Evolutionary conservation across 2,329 filamentous ascomycete species (phyloP), one percentile per base, ranked within the genome.

Genomic region (Fusarium concolor): DNA sequence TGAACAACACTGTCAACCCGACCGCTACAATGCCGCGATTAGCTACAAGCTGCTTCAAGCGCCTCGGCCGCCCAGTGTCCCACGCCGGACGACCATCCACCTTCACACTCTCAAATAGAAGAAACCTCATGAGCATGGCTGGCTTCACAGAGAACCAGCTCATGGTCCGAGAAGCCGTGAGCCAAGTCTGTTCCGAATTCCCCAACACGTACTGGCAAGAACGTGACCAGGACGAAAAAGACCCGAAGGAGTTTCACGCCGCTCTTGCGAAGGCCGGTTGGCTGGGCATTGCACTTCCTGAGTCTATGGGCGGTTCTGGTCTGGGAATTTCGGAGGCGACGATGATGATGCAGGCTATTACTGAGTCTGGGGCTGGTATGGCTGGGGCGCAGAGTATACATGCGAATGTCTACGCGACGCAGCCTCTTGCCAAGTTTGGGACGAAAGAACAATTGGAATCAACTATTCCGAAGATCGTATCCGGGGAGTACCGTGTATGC

Each of bases 301-400:
- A 94, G 75, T 83, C 86, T 0, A 84, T 93, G 0, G 92, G 93
- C 5, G 93, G 92, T 1, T 86, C 91, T 2, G 92, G 90, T 0
- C 79, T 96, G 10, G 92, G 89, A 10, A 93, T 96, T 35, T 90
- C 90, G 1, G 92, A 96, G 75, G 92, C 92, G 1, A 92, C 90
- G 1, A 92, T 95, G 86, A 95, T 96, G 92, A 86, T 96, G 83
- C 92, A 96, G 73, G 92, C 92, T 3, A 92, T 94, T 57, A 83
- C 90, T 1, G 90, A 94, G 79, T 90, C 87, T 3, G 92, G 93
- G 0, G 93, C 92, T 6, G 92, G 92, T 5, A 93, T 96, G 83
- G 91, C 91, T 0, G 87, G 87, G 1, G 87, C 88, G 2, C 86
- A 89, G 71, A 84, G 85, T 2, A 86, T 89, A 35, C 87, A 89